phyloP scores from a whole-genome alignment of 169 alveolate genomes.

The Perkinsus marinus region DNA sequence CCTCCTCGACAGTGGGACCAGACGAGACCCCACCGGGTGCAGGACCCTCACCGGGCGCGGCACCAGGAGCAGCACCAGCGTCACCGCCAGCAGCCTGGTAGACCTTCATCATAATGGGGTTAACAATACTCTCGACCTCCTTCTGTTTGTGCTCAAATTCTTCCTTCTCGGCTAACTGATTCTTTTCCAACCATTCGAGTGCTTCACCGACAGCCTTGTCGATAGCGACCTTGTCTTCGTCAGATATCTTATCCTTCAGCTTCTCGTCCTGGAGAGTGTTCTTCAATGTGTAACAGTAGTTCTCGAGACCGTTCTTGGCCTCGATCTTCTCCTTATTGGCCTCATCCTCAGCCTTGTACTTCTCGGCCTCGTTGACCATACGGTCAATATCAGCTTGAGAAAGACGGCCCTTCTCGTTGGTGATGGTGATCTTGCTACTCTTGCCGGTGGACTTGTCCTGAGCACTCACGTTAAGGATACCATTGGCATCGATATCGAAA shows the following conservation, averaged over 20 bases:
- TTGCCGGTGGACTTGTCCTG: constrained; percentile 86
- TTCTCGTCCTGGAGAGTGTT: constrained; percentile 77
- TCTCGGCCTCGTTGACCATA: constrained; percentile 90
- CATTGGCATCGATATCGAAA: constrained; percentile 91
- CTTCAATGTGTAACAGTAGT: constrained; percentile 79
- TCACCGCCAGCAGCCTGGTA: constrained; percentile 84
- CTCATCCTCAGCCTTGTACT: constrained; percentile 85
- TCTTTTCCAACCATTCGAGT: constrained; percentile 82
- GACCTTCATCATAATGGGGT: constrained; percentile 81
- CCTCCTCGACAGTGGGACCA: constrained; percentile 84
- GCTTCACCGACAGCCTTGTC: constrained; percentile 69
- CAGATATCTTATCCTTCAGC: constrained; percentile 77
- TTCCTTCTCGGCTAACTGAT: constrained; percentile 82
- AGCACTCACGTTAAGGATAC: constrained; percentile 87
- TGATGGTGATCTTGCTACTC: constrained; percentile 81
- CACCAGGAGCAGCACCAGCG: constrained; percentile 72
- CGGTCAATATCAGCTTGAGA: constrained; percentile 84
- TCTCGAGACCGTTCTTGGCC: constrained; percentile 80
- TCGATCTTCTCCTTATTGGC: constrained; percentile 69
- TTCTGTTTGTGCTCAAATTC: constrained; percentile 82
- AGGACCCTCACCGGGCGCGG: constrained; percentile 77
- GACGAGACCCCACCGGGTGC: constrained; percentile 71
- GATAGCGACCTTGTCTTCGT: constrained; percentile 67
- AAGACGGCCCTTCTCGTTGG: constrained; percentile 89
- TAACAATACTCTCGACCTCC: constrained; percentile 81